phyloP scores from a whole-genome alignment of 1,284 basidiomycete species.

The Heterobasidion occidentale region DNA sequence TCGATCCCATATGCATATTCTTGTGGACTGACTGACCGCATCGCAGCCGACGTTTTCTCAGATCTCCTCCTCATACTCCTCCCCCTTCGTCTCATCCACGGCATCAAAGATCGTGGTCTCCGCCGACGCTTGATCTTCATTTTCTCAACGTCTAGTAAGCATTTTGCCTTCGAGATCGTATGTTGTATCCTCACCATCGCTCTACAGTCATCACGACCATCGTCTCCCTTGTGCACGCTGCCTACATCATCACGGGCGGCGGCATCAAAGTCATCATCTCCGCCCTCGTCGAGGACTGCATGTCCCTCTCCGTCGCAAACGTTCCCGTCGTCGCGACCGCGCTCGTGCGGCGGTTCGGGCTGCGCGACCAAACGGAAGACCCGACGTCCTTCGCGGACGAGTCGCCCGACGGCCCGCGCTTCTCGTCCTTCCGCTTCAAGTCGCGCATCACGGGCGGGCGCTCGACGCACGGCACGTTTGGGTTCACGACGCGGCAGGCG shows the following conservation, averaged over 20 bases:
- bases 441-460: constrained; percentile 3
- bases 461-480: not conserved
- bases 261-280: constrained; percentile 27
- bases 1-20: not conserved
- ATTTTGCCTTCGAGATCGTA: not conserved
- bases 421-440: constrained; percentile 11
- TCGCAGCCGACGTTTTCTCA: constrained; percentile 28
- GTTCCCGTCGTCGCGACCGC: constrained; percentile 29
- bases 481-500: not conserved
- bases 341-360: constrained; percentile 15
- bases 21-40: not conserved
- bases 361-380: not conserved
- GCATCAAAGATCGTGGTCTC: constrained; percentile 24
- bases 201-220: constrained; percentile 24
- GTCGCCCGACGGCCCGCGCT: constrained; percentile 11
- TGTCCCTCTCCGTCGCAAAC: constrained; percentile 33
- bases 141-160: constrained; percentile 30
- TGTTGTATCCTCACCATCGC: not conserved
- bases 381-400: not conserved
- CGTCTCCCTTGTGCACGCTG: constrained; percentile 33
- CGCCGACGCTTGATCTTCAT: constrained; percentile 29
- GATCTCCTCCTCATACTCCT: constrained; percentile 28
- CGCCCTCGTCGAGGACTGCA: constrained; percentile 31
- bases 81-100: constrained; percentile 27
- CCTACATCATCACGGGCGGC: constrained; percentile 24